These are phyloP conservation scores for Bothriochloa decipiens DNA, from an alignment of 176 grass and related monocot species.

Conservation along the genomic window DNA sequence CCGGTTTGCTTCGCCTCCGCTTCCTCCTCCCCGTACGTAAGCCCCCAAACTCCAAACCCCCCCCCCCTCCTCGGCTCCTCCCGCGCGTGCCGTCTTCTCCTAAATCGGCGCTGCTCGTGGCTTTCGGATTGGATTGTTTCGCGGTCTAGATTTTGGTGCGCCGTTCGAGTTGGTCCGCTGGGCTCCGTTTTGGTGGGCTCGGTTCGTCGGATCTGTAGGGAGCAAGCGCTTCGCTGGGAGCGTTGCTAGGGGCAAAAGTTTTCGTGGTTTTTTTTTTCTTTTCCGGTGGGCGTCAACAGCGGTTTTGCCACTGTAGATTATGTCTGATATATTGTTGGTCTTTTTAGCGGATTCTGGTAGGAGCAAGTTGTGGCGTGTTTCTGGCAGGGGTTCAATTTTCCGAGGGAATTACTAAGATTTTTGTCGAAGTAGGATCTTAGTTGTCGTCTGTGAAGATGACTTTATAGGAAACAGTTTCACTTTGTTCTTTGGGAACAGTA, in stretches of 20 bases:
- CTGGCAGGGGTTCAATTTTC: neutral
- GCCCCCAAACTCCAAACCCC: constrained; percentile 36
- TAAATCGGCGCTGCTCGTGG: neutral
- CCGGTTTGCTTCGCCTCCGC: constrained; percentile 32
- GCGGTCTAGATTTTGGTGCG: constrained; percentile 6
- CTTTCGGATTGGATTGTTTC: constrained; percentile 7
- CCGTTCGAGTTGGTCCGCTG: neutral
- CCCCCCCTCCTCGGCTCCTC: neutral
- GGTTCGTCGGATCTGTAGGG: constrained; percentile 5
- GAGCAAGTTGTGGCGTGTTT: neutral
- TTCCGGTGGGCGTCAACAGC: neutral
- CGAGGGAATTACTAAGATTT: neutral
- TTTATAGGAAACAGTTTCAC: neutral
- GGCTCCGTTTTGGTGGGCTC: neutral
- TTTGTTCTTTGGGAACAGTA: neutral
- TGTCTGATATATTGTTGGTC: neutral
- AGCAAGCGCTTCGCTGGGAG: neutral
- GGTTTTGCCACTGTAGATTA: neutral
- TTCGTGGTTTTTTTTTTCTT: neutral
- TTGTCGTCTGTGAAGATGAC: neutral
- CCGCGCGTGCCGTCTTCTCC: neutral
- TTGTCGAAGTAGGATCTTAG: neutral
- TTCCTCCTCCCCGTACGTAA: constrained; percentile 38
- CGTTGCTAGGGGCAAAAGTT: neutral
- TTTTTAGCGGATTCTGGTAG: neutral